A percentile compares a stretch with the other conserved stretches of the same genome.
Conservation (phyloP, 169 alveolate species). For the Eimeria tenella region DNA sequence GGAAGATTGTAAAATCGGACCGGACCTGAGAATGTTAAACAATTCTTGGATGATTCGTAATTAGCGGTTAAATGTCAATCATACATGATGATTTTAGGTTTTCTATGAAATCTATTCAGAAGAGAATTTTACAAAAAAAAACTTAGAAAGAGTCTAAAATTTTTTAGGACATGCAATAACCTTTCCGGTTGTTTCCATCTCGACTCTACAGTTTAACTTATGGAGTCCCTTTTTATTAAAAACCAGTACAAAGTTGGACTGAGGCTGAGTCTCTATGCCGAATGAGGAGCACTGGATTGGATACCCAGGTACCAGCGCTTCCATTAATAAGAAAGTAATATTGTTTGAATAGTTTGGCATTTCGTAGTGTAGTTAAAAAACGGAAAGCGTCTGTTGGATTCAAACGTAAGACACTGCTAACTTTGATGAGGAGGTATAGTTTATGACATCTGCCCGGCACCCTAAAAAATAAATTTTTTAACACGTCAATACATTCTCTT, state of each 20-base stretch:
- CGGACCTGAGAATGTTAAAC: slow-evolving; percentile 42
- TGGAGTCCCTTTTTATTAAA: slow-evolving; percentile 2
- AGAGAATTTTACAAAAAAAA: not conserved
- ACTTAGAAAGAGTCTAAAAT: no score
- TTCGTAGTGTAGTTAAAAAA: slow-evolving; percentile 1
- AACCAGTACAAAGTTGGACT: slow-evolving; percentile 17
- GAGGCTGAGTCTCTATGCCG: slow-evolving; percentile 31
- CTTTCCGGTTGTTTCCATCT: slow-evolving; percentile 8
- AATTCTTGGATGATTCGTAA: slow-evolving; percentile 29
- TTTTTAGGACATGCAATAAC: not conserved
- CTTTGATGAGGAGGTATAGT: slow-evolving; percentile 32
- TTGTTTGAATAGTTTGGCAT: not conserved
- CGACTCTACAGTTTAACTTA: not conserved
- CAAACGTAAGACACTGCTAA: slow-evolving; percentile 33
- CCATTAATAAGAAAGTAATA: slow-evolving; percentile 3
- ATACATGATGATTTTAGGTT: not conserved
- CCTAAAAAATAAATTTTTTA: not conserved
- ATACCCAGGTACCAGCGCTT: slow-evolving; percentile 10
- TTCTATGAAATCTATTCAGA: not conserved
- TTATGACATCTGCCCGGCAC: slow-evolving; percentile 36
- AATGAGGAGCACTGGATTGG: slow-evolving; percentile 10
- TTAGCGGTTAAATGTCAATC: not conserved
- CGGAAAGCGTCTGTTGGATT: slow-evolving; percentile 49
- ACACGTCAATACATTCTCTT: slow-evolving; percentile 15
- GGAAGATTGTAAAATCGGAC: not conserved